Percentiles rank a stretch among this genome's conserved stretches.
Evolutionary conservation across 2,329 filamentous ascomycete genomes (phyloP).

Genomic region (Fusarium neocosmosporiellum): DNA sequence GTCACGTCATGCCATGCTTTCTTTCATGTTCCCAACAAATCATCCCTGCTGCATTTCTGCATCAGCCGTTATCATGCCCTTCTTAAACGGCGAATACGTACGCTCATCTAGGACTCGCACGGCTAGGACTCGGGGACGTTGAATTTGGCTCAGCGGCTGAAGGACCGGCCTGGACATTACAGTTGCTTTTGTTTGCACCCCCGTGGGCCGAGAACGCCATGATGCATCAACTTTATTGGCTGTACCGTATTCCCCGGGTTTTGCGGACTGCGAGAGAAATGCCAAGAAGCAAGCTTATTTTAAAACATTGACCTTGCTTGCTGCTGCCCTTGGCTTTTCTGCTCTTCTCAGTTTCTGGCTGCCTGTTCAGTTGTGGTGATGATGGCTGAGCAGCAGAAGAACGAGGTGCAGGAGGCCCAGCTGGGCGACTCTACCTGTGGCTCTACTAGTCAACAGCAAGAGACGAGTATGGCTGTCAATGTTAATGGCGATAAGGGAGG

Average conservation of each 20-base stretch:
- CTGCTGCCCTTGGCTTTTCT: neutral
- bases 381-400: conserved; percentile 11
- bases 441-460: conserved; percentile 7
- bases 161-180: conserved; percentile 10
- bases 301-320: neutral
- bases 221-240: conserved; percentile 27
- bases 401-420: neutral
- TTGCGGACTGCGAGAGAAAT: conserved; percentile 22
- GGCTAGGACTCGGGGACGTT: conserved; percentile 1
- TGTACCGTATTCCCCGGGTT: conserved; percentile 21
- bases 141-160: conserved; percentile 19
- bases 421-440: neutral
- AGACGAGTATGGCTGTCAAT: conserved; percentile 2
- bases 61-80: neutral
- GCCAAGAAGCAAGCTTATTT: conserved; percentile 13
- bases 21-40: neutral
- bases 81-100: conserved; percentile 11
- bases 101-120: neutral
- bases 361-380: neutral
- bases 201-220: neutral
- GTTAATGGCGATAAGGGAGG: conserved; percentile 1
- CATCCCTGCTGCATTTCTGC: neutral
- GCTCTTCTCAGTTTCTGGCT: neutral
- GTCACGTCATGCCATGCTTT: neutral
- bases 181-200: neutral